Evolutionary conservation across 2,329 filamentous ascomycete species (phyloP).

Genomic region (Trichoderma polysporum): DNA sequence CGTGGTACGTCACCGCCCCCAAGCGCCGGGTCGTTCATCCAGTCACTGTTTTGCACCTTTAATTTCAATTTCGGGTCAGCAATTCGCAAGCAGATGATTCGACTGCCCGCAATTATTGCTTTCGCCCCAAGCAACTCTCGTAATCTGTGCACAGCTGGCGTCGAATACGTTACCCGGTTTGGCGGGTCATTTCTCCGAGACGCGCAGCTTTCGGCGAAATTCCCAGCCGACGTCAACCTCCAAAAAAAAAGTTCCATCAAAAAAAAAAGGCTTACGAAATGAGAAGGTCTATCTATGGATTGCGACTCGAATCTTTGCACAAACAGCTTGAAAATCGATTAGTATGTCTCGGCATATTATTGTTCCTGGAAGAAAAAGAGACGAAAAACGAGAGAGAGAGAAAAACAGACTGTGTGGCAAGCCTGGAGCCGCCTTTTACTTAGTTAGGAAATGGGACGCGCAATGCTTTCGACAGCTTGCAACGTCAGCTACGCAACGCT

Average conservation of each 20-base stretch:
- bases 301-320: background rate
- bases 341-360: background rate
- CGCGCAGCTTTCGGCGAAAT: slow-evolving; percentile 3
- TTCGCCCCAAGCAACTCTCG: background rate
- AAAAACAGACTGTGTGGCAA: slow-evolving; percentile 7
- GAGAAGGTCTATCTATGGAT: background rate
- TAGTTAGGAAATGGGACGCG: slow-evolving; percentile 33
- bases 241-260: background rate
- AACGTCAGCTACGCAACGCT: slow-evolving; percentile 30
- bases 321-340: background rate
- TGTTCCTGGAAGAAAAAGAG: background rate
- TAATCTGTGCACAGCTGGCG: background rate
- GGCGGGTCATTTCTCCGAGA: background rate
- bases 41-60: background rate
- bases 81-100: background rate
- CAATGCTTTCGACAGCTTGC: slow-evolving; percentile 33
- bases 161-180: background rate
- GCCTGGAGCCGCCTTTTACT: slow-evolving; percentile 23
- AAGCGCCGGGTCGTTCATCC: slow-evolving; percentile 3
- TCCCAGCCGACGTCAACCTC: background rate
- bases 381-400: background rate
- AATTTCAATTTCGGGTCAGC: background rate
- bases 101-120: too few relatives aligned
- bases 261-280: background rate
- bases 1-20: slow-evolving; percentile 4